Evolutionary conservation across 441 rosid species (phyloP).

Genomic region (Metrosideros polymorpha): DNA sequence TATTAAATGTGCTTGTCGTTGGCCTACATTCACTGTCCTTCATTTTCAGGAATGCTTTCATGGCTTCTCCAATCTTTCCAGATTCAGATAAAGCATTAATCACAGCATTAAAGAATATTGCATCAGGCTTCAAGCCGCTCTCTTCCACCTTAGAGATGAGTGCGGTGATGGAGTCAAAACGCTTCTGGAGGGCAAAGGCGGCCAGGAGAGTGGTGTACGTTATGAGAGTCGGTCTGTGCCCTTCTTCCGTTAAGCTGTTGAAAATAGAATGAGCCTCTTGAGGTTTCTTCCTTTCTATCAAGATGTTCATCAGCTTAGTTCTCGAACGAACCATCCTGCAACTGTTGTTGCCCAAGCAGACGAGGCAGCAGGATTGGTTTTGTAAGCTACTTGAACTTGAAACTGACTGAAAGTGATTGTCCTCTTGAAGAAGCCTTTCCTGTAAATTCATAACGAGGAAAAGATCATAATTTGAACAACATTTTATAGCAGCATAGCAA

Average conservation of each 20-base stretch:
- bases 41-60: conserved; percentile 72
- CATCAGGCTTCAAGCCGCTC: conserved; percentile 65
- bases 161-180: conserved; percentile 44
- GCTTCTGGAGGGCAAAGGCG: conserved; percentile 63
- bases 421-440: conserved; percentile 27
- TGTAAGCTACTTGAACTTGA: conserved; percentile 13
- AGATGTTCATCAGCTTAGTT: conserved; percentile 71
- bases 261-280: conserved; percentile 66
- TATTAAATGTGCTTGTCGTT: conserved; percentile 71
- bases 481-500: not conserved
- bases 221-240: conserved; percentile 75
- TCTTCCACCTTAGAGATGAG: conserved; percentile 64
- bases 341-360: conserved; percentile 44
- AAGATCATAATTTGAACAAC: not conserved
- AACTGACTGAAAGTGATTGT: conserved; percentile 24
- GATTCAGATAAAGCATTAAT: conserved; percentile 89
- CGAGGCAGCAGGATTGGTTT: conserved; percentile 31
- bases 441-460: conserved; percentile 14
- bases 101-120: conserved; percentile 85
- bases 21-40: conserved; percentile 70
- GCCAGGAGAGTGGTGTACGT: conserved; percentile 79
- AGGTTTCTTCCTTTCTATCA: conserved; percentile 70
- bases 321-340: conserved; percentile 70
- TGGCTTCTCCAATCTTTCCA: conserved; percentile 68
- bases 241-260: conserved; percentile 53